phyloP scores from a whole-genome alignment of 192 early-diverging fungal genomes.

The Neocallimastix lanati region DNA sequence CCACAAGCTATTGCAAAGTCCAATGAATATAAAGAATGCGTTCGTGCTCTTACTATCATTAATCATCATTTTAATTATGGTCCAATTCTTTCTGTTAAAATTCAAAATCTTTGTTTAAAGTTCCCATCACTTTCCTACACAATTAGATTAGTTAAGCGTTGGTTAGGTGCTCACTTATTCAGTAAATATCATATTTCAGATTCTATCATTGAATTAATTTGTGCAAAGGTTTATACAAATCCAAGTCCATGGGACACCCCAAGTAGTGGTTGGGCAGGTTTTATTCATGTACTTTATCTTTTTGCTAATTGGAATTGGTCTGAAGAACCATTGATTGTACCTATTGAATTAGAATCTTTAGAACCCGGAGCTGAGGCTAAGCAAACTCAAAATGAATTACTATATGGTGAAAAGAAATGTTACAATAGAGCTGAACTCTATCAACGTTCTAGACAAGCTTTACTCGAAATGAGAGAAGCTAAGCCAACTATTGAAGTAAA shows the following conservation, averaged over 20 bases:
- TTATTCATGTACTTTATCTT: conserved; percentile 53
- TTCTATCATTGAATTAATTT: conserved; percentile 62
- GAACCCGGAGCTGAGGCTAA: not conserved
- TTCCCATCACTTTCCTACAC: conserved; percentile 57
- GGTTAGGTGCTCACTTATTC: conserved; percentile 68
- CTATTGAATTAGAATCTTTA: conserved; percentile 42
- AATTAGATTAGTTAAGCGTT: conserved; percentile 76
- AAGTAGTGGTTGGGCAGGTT: conserved; percentile 47
- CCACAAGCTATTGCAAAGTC: not conserved
- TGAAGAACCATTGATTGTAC: conserved; percentile 54
- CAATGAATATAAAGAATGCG: not conserved
- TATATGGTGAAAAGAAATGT: not conserved
- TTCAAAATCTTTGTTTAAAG: conserved; percentile 57
- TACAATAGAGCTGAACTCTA: not conserved
- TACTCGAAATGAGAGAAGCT: not conserved
- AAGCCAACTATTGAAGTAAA: not conserved
- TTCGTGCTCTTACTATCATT: conserved; percentile 4
- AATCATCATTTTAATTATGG: conserved; percentile 19
- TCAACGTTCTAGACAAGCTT: not conserved
- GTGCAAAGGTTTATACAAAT: conserved; percentile 49
- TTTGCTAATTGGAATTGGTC: conserved; percentile 58
- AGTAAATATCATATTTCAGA: conserved; percentile 38
- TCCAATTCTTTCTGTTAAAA: conserved; percentile 35
- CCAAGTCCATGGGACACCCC: conserved; percentile 36
- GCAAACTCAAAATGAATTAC: not conserved